Evolutionary conservation across 176 grass and related monocot species (phyloP), one percentile per base, ranked within the genome.

Genomic region (Triticum dicoccoides): DNA sequence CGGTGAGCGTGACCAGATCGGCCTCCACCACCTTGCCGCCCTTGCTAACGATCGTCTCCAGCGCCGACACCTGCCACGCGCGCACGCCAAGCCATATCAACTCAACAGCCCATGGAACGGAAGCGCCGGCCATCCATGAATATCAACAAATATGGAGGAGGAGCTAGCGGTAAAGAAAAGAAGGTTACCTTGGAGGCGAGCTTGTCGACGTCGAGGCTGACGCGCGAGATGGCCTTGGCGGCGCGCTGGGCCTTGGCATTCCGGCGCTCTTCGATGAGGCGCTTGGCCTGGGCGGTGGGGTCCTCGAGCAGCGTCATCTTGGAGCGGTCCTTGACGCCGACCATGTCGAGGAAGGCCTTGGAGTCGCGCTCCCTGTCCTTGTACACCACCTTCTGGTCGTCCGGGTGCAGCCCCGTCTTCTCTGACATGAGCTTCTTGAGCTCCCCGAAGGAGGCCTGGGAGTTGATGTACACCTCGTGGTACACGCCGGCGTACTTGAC

Each of bases 381-480:
- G 70, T 87, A 98, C 12, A 96, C 71, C 42, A 96, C 80, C 86
- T 98, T 98, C 86, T 94, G 94, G 89, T 98, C 96, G 81, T 91
- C 90, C 4, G 93, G 93, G 73, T 98, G 93, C 27, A 96, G 82
- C 11, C 94, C 96, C 17, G 93, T 98, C 92, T 91, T 80, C 73
- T 80, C 90, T 8, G 96, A 89, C 45, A 98, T 35, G 70, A 90
- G 80, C 91, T 96, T 98, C 90, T 96, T 98, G 34, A 98, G 92
- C 79, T 98, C 96, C 65, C 95, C 97, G 84, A 99, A 97, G 83
- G 97, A 92, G 5, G 92, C 91, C 89, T 97, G 94, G 1, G 92
- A 73, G 87, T 87, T 93, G 87, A 99, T 81, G 92, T 95, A 95
- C 73, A 99, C 86, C 92, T 99, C 97, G 86, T 94, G 97, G 90